A percentile compares a stretch with the other conserved stretches of the same genome.
These are phyloP conservation scores for Didymella glomerata DNA, from an alignment of 2,329 filamentous ascomycete genomes.

Conservation along the genomic window DNA sequence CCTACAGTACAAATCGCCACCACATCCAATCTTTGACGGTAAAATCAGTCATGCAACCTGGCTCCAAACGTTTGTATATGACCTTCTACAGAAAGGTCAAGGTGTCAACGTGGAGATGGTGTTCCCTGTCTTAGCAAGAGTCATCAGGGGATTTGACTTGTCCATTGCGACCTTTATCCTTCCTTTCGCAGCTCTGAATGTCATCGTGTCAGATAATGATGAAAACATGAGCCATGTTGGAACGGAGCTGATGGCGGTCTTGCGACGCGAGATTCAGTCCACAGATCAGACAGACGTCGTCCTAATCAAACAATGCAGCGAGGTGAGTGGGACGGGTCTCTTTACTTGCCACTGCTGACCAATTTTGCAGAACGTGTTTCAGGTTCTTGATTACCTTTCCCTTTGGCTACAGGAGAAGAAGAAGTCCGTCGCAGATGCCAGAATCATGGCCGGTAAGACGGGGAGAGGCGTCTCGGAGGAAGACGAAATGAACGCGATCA, in stretches of 20 bases:
- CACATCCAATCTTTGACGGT: slow-evolving; percentile 80
- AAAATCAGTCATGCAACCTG: slow-evolving; percentile 78
- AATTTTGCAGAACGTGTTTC: slow-evolving; percentile 78
- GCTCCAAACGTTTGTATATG: slow-evolving; percentile 81
- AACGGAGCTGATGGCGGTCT: slow-evolving; percentile 76
- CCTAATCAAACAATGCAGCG: slow-evolving; percentile 83
- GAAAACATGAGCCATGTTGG: slow-evolving; percentile 71
- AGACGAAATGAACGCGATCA: slow-evolving; percentile 61
- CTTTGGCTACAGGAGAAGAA: slow-evolving; percentile 86
- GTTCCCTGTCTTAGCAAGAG: slow-evolving; percentile 81
- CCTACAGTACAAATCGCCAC: slow-evolving; percentile 36
- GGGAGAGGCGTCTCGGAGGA: slow-evolving; percentile 56
- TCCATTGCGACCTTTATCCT: slow-evolving; percentile 87
- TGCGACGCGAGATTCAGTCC: slow-evolving; percentile 69
- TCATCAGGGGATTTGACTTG: slow-evolving; percentile 85
- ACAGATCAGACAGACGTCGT: slow-evolving; percentile 70
- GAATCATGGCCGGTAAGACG: slow-evolving; percentile 54
- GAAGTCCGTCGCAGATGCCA: slow-evolving; percentile 54
- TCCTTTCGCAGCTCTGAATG: slow-evolving; percentile 85
- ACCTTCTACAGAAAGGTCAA: slow-evolving; percentile 80
- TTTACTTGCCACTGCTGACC: slow-evolving; percentile 21
- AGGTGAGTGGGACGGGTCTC: slow-evolving; percentile 64
- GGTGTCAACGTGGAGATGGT: slow-evolving; percentile 77
- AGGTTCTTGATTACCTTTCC: slow-evolving; percentile 88
- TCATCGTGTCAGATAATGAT: slow-evolving; percentile 76